Conservation (phyloP, 23 red algal species). For the Porphyridium purpureum region DNA sequence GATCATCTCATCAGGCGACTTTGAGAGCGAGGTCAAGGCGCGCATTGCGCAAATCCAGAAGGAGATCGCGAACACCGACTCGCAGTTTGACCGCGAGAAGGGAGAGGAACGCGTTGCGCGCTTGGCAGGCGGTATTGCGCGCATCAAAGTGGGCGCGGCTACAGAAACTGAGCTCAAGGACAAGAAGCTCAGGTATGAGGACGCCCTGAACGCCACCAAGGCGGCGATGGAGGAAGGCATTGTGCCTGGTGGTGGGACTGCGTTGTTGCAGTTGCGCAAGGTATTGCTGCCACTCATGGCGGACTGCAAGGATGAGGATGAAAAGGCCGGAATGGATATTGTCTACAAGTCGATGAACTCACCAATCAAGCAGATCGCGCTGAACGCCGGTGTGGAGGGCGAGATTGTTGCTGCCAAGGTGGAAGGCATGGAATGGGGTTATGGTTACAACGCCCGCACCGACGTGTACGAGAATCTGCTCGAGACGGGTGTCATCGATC, state of each 20-base stretch:
- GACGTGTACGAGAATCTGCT: slow-evolving; percentile 74
- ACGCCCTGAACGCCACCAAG: slow-evolving; percentile 81
- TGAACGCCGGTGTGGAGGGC: slow-evolving; percentile 73
- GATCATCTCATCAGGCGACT: slow-evolving; percentile 75
- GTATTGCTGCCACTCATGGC: slow-evolving; percentile 22
- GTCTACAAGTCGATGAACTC: slow-evolving; percentile 57
- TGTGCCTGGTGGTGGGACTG: slow-evolving; percentile 76
- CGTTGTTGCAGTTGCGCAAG: slow-evolving; percentile 29
- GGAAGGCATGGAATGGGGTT: slow-evolving; percentile 29
- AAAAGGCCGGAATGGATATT: slow-evolving; percentile 49
- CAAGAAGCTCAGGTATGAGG: slow-evolving; percentile 97
- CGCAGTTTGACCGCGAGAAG: slow-evolving; percentile 84
- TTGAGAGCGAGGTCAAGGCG: slow-evolving; percentile 54
- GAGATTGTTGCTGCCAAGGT: slow-evolving; percentile 81
- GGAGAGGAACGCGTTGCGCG: slow-evolving; percentile 85
- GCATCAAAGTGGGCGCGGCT: slow-evolving; percentile 93
- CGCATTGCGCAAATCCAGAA: slow-evolving; percentile 58
- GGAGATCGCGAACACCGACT: slow-evolving; percentile 58
- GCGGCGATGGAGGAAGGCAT: slow-evolving; percentile 94
- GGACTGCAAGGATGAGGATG: slow-evolving; percentile 67
- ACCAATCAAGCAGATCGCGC: slow-evolving; percentile 82
- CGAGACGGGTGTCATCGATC: slow-evolving; percentile 70
- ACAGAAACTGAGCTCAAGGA: slow-evolving; percentile 98
- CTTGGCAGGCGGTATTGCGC: slow-evolving; percentile 82
- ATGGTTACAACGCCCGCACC: slow-evolving; percentile 82